Percentiles rank a stretch among this genome's conserved stretches.
phyloP scores from a whole-genome alignment of 75 land plant genomes.

The Cunninghamia lanceolata region DNA sequence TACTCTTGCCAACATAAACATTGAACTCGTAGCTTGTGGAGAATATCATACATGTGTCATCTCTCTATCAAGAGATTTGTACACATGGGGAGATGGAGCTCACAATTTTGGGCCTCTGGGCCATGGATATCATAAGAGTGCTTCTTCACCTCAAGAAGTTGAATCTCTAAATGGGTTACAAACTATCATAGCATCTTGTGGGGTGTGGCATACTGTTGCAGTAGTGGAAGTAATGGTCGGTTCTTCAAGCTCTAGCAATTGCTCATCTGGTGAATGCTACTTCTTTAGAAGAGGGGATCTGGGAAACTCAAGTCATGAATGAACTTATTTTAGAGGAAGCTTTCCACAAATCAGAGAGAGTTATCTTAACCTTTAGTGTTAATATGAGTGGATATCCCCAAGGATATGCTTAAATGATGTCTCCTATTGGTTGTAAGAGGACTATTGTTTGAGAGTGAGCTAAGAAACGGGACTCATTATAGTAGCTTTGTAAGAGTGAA shows the following conservation, averaged over 20 bases:
- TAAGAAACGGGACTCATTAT: too few species aligned
- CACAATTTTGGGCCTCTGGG: slow-evolving; percentile 76
- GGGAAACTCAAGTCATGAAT: slow-evolving; percentile 57
- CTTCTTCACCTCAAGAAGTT: slow-evolving; percentile 65
- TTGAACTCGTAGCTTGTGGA: slow-evolving; percentile 86
- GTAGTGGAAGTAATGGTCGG: slow-evolving; percentile 85
- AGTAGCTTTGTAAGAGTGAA: too few species aligned
- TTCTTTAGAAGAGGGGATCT: too few species aligned
- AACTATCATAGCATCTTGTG: slow-evolving; percentile 81
- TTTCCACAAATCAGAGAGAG: too few species aligned
- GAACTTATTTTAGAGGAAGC: too few species aligned
- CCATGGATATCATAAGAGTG: slow-evolving; percentile 71
- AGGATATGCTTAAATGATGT: too few species aligned
- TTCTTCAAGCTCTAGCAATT: too few species aligned
- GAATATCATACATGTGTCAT: slow-evolving; percentile 90
- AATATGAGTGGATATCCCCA: too few species aligned
- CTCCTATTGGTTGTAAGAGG: too few species aligned
- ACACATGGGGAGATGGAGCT: slow-evolving; percentile 88
- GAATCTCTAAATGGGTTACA: slow-evolving; percentile 76
- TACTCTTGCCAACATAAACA: slow-evolving; percentile 47
- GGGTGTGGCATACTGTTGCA: slow-evolving; percentile 90
- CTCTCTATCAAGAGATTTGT: slow-evolving; percentile 77
- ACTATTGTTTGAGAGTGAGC: too few species aligned
- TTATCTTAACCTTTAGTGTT: too few species aligned
- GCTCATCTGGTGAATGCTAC: too few species aligned